Evolutionary conservation across 2,329 filamentous ascomycete species (phyloP), one percentile per base, ranked within the genome.

Genomic region (Pseudogymnoascus sp.): DNA sequence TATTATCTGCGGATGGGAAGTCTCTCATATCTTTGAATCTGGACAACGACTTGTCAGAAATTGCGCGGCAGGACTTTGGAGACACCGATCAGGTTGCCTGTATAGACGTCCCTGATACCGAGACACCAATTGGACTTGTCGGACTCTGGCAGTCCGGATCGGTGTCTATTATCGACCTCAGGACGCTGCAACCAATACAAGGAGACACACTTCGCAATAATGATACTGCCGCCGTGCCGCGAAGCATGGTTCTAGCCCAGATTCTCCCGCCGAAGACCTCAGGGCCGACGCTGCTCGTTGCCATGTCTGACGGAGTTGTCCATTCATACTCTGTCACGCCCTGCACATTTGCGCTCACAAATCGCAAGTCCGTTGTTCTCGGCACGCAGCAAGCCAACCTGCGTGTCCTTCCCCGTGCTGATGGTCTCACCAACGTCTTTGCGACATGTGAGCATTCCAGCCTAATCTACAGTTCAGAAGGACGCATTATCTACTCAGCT

Each of bases 391-490:
- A 95, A 67, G 90, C 93, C 1, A 85, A 84, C 12, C 87, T 99
- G 68, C 89, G 93, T 63, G 80, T 89, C 21, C 77, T 99, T 2
- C 90, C 92, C 0, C 83, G 87, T 59, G 79, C 79, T 0, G 80
- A 74, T 58, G 84, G 83, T 0, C 77, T 91, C 0, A 89, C 82
- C 71, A 95, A 90, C 68, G 87, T 99, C 0, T 96, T 99, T 72
- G 91, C 92, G 0, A 96, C 91, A 0, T 96, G 92, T 63, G 94
- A 99, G 70, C 91, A 97, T 71, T 90, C 94, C 0, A 97, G 91
- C 66, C 76, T 99, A 61, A 96, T 99, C 58, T 97, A 99, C 71
- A 90, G 89, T 7, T 86, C 87, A 0, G 92, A 97, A 71, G 91
- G 90, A 0, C 84, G 92, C 21, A 88, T 97, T 41, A 86, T 96